Evolutionary conservation across 2,329 filamentous ascomycete species (phyloP).

Genomic region (Fulvia fulva): DNA sequence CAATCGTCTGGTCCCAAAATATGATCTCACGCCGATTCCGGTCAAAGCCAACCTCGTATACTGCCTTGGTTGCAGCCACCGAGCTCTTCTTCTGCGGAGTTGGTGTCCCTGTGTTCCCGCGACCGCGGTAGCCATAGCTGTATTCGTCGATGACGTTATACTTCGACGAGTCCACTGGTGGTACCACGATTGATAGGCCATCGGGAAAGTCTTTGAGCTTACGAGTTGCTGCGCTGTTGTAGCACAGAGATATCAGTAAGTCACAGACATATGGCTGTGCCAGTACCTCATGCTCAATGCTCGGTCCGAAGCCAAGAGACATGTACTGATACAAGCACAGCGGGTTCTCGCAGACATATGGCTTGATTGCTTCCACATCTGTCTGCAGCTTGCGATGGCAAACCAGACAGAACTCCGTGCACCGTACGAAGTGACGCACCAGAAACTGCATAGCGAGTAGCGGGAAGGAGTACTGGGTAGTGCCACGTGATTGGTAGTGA

Average conservation of each 20-base stretch:
- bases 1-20: conserved; percentile 29
- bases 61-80: not conserved
- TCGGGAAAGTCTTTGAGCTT: conserved; percentile 53
- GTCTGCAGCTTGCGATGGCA: conserved; percentile 68
- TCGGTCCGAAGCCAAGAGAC: conserved; percentile 77
- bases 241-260: conserved; percentile 78
- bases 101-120: not conserved
- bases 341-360: conserved; percentile 67
- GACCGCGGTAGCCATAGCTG: not conserved
- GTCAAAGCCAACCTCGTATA: conserved; percentile 33
- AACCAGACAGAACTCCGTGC: conserved; percentile 81
- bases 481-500: conserved; percentile 38
- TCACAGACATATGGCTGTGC: conserved; percentile 80
- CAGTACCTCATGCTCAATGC: conserved; percentile 77
- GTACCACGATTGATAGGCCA: conserved; percentile 54
- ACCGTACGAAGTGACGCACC: conserved; percentile 71
- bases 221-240: conserved; percentile 48
- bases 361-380: conserved; percentile 67
- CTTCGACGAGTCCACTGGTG: conserved; percentile 30
- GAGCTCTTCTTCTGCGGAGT: not conserved
- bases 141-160: conserved; percentile 9
- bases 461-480: conserved; percentile 46
- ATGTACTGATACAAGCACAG: conserved; percentile 89
- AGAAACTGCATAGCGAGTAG: conserved; percentile 68
- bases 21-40: conserved; percentile 40